These are phyloP conservation scores for Zasmidium citrigriseum DNA, from an alignment of 2,329 filamentous ascomycete genomes.

Conservation along the genomic window DNA sequence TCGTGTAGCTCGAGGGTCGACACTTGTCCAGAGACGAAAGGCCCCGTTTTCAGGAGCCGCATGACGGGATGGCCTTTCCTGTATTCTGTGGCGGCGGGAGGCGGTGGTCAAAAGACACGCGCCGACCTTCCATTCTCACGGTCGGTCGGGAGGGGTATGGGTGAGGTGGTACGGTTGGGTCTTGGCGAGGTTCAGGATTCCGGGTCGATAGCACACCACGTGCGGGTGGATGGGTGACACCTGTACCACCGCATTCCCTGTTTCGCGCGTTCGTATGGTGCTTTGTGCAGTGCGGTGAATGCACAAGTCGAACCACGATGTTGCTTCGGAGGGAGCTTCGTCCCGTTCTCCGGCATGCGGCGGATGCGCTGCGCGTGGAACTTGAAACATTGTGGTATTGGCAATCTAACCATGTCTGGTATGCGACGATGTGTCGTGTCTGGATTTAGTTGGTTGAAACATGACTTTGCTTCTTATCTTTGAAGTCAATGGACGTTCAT, in stretches of 20 bases:
- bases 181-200: not conserved
- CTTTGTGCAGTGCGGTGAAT: not conserved
- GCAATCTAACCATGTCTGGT: not conserved
- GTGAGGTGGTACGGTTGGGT: not conserved
- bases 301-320: not conserved
- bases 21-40: constrained; percentile 7
- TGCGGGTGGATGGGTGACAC: not conserved
- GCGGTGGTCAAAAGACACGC: not conserved
- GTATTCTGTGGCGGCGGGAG: not conserved
- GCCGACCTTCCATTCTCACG: not conserved
- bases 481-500: no score
- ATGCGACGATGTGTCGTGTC: no score
- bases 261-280: not conserved
- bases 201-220: not conserved
- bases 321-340: not conserved
- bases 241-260: not conserved
- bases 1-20: constrained; percentile 7
- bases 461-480: no score
- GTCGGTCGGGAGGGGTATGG: no score
- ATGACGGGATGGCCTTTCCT: not conserved
- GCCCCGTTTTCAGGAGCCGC: constrained; percentile 9
- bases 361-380: not conserved
- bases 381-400: not conserved
- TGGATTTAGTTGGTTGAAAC: no score
- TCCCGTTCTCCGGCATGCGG: not conserved